These are phyloP conservation scores for Penicillium nucicola DNA, from an alignment of 495 filamentous ascomycete species.

Conservation along the genomic window DNA sequence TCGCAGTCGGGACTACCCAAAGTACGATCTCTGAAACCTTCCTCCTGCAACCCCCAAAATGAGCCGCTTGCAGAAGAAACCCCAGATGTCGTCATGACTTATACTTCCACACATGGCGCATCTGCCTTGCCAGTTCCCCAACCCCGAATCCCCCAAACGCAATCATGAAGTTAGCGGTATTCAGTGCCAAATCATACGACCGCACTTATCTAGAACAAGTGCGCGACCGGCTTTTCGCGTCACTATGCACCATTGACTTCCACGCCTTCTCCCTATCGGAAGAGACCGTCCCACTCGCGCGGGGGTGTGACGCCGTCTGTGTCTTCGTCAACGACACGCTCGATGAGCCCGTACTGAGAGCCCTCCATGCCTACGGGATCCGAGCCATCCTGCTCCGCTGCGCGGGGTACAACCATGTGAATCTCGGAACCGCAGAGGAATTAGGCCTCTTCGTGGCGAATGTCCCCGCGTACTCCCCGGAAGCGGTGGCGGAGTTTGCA, in stretches of 20 bases:
- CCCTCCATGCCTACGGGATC: slow-evolving; percentile 46
- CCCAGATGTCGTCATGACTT: no score
- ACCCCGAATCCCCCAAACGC: not conserved
- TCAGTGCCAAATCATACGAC: slow-evolving; percentile 63
- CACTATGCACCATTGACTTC: slow-evolving; percentile 42
- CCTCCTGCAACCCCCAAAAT: no score
- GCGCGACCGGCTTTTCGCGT: slow-evolving; percentile 14
- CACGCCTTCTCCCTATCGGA: slow-evolving; percentile 55
- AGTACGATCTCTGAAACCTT: no score
- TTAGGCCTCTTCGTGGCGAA: slow-evolving; percentile 63
- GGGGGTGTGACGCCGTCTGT: slow-evolving; percentile 56
- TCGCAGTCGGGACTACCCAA: no score
- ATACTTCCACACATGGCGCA: no score
- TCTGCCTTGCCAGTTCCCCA: no score
- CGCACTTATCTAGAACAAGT: slow-evolving; percentile 43
- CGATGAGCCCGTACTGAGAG: slow-evolving; percentile 45
- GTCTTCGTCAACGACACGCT: slow-evolving; percentile 70
- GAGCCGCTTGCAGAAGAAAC: no score
- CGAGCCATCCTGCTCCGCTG: slow-evolving; percentile 63
- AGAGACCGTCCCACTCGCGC: slow-evolving; percentile 55
- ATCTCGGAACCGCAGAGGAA: slow-evolving; percentile 51
- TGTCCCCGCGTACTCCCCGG: slow-evolving; percentile 67
- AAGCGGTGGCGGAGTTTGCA: slow-evolving; percentile 71
- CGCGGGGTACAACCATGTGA: slow-evolving; percentile 69
- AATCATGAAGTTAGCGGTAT: slow-evolving; percentile 58